A percentile compares a stretch with the other conserved stretches of the same genome.
These are phyloP conservation scores for Oemleria cerasiformis DNA, from an alignment of 306 rosid genomes.

Conservation along the genomic window DNA sequence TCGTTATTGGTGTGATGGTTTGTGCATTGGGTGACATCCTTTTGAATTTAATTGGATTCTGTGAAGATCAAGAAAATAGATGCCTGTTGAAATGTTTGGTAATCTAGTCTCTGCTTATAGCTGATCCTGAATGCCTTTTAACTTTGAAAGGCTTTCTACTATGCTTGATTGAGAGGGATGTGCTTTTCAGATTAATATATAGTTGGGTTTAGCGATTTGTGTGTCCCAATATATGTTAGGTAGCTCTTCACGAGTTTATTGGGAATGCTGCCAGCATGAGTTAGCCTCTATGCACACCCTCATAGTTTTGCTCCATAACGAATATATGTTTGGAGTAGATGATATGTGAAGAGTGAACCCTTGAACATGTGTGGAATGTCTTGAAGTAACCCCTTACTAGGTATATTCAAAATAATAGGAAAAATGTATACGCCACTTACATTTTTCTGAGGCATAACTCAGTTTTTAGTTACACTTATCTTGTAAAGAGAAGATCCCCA, in stretches of 20 bases:
- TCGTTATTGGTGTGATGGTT: background rate
- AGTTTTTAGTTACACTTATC: background rate
- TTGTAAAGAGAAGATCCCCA: background rate
- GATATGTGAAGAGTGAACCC: background rate
- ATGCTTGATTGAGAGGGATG: background rate
- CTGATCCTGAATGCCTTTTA: background rate
- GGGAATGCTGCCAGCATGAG: background rate
- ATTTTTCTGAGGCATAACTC: background rate
- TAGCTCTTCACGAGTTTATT: background rate
- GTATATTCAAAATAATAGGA: background rate
- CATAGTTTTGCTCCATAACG: background rate
- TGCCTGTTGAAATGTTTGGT: background rate
- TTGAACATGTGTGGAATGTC: background rate
- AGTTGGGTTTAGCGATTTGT: background rate
- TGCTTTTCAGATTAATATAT: background rate
- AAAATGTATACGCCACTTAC: background rate
- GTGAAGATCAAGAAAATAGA: background rate
- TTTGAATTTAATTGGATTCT: background rate
- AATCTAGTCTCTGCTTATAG: background rate
- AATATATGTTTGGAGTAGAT: background rate
- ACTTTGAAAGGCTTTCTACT: background rate
- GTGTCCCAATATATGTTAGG: background rate
- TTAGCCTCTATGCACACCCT: background rate
- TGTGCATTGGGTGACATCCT: background rate
- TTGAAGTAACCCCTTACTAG: background rate